Evolutionary conservation across 306 rosid genomes (phyloP), one percentile per base, ranked within the genome.

Genomic region (Dalbergia cultrata): DNA sequence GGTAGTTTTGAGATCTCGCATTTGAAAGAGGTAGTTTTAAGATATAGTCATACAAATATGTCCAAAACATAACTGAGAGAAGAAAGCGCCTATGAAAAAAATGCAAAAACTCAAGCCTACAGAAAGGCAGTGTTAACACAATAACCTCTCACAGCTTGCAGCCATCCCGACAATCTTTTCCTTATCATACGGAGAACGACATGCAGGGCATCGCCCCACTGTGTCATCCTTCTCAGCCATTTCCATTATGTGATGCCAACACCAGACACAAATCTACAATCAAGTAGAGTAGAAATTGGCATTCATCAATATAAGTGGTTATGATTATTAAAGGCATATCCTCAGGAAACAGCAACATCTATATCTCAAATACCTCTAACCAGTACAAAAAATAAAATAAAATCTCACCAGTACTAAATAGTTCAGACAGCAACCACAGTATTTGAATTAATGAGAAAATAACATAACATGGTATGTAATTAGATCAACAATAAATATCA

Each of bases 171-270:
- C 99, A 79, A 95, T 95, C 85, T 91, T 95, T 82, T 93, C 96
- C 91, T 91, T 95, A 82, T 95, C 99, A 87, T 95, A 95, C 67
- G 97, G 82, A 57, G 90, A 54, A 72, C 98, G 99, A 79, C 99
- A 95, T 0, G 99, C 99, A 18, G 99, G 98, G 85, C 98, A 95
- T 81, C 94, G 92, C 81, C 99, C 99, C 72, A 89, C 99, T 0
- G 99, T 86, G 63, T 88, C 96, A 87, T 95, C 97, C 97, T 95
- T 95, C 90, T 93, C 97, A 26, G 98, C 99, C 95, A 96, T 92
- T 64, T 84, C 97, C 92, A 96, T 89, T 70, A 96, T 88, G 85
- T 96, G 99, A 85, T 96, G 98, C 98, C 99, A 96, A 83, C 99
- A 96, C 99, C 99, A 96, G 74, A 96, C 99, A 90, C 99, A 96